Evolutionary conservation across 176 grass and related monocot species (phyloP).

Genomic region (Juncus inflexus): DNA sequence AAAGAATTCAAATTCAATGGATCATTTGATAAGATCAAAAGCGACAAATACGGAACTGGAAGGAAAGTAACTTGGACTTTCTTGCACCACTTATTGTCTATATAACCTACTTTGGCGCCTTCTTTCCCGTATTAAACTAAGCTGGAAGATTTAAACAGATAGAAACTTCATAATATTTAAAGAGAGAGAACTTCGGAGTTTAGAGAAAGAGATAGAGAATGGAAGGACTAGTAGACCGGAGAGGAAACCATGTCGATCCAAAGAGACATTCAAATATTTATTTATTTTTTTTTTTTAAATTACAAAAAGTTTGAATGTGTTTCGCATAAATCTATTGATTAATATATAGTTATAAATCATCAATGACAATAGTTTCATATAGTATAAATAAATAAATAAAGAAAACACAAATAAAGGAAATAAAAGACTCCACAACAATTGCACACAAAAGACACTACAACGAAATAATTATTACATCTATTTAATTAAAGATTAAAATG

Average conservation of each 20-base stretch:
- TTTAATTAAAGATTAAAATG: slow-evolving; percentile 3
- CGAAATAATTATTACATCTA: not conserved
- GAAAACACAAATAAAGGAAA: too few relatives aligned
- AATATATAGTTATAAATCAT: too few relatives aligned
- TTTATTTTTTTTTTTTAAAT: slow-evolving; percentile 6
- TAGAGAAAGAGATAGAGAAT: slow-evolving; percentile 8
- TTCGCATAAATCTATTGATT: too few relatives aligned
- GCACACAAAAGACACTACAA: slow-evolving; percentile 40
- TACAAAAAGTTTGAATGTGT: not conserved
- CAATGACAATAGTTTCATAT: too few relatives aligned
- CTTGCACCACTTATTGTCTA: slow-evolving; percentile 12
- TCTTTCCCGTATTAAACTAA: too few relatives aligned
- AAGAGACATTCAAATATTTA: slow-evolving; percentile 21
- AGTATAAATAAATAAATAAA: too few relatives aligned
- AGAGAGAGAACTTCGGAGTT: not conserved
- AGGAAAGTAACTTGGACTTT: slow-evolving; percentile 16
- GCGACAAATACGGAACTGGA: slow-evolving; percentile 14
- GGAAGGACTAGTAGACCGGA: slow-evolving; percentile 17
- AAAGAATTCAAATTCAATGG: not conserved
- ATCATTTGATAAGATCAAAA: slow-evolving; percentile 5
- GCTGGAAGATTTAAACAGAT: too few relatives aligned
- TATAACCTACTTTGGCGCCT: slow-evolving; percentile 18
- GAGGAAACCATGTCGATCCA: slow-evolving; percentile 17
- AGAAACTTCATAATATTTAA: not conserved
- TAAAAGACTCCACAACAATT: slow-evolving; percentile 7